These are phyloP conservation scores for Paulownia fortunei DNA, from an alignment of 257 asterid genomes.

Conservation along the genomic window DNA sequence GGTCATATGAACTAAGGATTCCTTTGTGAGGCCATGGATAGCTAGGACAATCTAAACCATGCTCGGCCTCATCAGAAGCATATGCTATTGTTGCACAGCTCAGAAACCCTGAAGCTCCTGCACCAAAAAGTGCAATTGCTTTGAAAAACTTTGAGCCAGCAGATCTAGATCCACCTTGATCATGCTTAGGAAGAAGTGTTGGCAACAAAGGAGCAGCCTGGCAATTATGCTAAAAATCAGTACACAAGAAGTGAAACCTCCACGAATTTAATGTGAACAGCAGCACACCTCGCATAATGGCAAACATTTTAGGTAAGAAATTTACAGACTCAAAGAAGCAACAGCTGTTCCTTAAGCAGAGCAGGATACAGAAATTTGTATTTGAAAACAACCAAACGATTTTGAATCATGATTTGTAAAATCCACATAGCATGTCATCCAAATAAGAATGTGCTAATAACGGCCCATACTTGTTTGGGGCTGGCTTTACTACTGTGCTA, in stretches of 20 bases:
- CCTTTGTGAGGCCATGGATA: constrained; percentile 82
- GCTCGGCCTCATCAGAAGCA: constrained; percentile 71
- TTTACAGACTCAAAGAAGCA: neutral
- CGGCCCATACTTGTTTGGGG: neutral
- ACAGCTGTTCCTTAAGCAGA: neutral
- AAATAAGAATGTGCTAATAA: neutral
- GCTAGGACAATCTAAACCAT: constrained; percentile 60
- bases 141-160: constrained; percentile 46
- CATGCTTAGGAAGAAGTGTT: constrained; percentile 40
- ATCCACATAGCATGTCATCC: neutral
- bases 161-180: constrained; percentile 42
- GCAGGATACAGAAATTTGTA: neutral
- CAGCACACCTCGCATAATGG: neutral
- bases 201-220: constrained; percentile 39
- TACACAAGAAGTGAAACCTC: constrained; percentile 1
- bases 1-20: constrained; percentile 72
- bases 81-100: constrained; percentile 56
- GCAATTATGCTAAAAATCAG: constrained; percentile 25
- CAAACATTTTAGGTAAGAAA: neutral
- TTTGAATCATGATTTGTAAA: neutral
- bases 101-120: constrained; percentile 62
- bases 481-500: neutral
- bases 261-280: neutral
- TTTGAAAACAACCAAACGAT: neutral
- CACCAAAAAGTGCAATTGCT: constrained; percentile 55